Base-by-base conservation (phyloP, 2,329 filamentous ascomycete genomes). In the Cryoendolithus antarcticus region DNA sequence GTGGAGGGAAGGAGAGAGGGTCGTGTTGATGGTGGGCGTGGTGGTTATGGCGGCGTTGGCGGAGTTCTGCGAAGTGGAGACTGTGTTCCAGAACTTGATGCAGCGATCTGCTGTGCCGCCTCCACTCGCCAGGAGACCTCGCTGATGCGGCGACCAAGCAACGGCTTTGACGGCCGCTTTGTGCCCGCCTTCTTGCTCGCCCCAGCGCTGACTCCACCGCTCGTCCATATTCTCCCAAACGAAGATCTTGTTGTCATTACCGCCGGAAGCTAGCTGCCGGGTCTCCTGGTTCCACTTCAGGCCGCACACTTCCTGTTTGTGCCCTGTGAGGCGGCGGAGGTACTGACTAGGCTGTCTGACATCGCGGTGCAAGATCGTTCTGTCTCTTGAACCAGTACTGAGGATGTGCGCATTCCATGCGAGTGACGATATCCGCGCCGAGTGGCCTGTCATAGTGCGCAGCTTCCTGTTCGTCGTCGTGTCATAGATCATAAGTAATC, bases 361-460 rank as follows among this genome's bases (percentile, higher is more conserved):
- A 60, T 98, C 91, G 41, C 91, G 84, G 58, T 98, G 91, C 54
- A 91, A 93, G 44, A 98, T 98, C 7, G 85, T 69, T 28, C 91
- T 82, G 64, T 98, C 91, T 37, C 91, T 75, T 21, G 89, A 96
- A 13, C 91, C 91, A 3, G 91, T 96, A 0, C 88, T 93, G 12
- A 98, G 75, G 40, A 98, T 94, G 57, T 98, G 91, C 38, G 91
- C 86, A 54, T 98, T 98, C 91, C 91, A 98, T 1, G 91, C 91
- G 44, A 98, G 67, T 24, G 89, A 86, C 15, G 91, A 91, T 30
- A 98, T 91, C 43, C 91, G 78, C 43, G 82, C 86, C 1, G 86
- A 91, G 60, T 98, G 91, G 2, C 91, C 91, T 5, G 86, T 94
- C 91, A 98, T 98, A 6, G 89, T 95, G 49, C 91, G 77, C 43